Percentiles rank a stretch among this genome's conserved stretches.
Conservation (phyloP, 208 protist genomes). For the Wallacemonas sp. region DNA sequence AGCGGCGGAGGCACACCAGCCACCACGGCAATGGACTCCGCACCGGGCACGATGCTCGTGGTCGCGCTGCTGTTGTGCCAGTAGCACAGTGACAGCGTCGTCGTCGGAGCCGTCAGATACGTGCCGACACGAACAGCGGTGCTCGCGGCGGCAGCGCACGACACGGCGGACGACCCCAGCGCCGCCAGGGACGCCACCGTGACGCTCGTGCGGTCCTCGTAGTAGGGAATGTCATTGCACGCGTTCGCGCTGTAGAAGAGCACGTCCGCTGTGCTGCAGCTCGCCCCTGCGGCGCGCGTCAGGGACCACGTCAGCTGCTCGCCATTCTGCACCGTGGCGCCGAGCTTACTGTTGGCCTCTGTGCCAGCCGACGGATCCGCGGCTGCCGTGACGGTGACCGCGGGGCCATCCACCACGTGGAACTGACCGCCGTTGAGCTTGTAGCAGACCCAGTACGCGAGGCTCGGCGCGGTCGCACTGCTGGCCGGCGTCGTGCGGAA, state of each 20-base stretch:
- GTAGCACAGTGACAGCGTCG: conserved; percentile 64
- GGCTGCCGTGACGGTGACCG: conserved; percentile 28
- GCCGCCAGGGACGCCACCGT: conserved; percentile 23
- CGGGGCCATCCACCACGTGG: conserved; percentile 48
- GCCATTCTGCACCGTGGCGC: conserved; percentile 23
- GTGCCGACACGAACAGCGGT: conserved; percentile 13
- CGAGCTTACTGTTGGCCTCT: conserved; percentile 32
- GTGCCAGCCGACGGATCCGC: conserved; percentile 54
- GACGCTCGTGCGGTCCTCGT: conserved; percentile 25
- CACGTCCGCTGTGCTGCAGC: conserved; percentile 29
- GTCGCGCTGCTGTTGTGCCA: conserved; percentile 34
- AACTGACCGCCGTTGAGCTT: conserved; percentile 86
- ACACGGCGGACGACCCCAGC: conserved; percentile 28
- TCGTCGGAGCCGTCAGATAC: background rate
- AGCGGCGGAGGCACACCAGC: conserved; percentile 52
- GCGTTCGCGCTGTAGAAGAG: conserved; percentile 74
- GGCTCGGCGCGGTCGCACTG: background rate
- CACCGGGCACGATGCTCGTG: conserved; percentile 34
- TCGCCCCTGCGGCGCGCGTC: conserved; percentile 19
- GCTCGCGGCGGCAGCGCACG: conserved; percentile 20
- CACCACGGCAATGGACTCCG: conserved; percentile 35
- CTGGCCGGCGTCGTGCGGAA: conserved; percentile 21
- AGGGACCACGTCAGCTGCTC: conserved; percentile 78
- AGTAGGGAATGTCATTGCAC: conserved; percentile 81
- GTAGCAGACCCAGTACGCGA: conserved; percentile 81